These are phyloP conservation scores for Penicillium frequentans DNA, from an alignment of 2,329 filamentous ascomycete genomes.

Conservation along the genomic window DNA sequence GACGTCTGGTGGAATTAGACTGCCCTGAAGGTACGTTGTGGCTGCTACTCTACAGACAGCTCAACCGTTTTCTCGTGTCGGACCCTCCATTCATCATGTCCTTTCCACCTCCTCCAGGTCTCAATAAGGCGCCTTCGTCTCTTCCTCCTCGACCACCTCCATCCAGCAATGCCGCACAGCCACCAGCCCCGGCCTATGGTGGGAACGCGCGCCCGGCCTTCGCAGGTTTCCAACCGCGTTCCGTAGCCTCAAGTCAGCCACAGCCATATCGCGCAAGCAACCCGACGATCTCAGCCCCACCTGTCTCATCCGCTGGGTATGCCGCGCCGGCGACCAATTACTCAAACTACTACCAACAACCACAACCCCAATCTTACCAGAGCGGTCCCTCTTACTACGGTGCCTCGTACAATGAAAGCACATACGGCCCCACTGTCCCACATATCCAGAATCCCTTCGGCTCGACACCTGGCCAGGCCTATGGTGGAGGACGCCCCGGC, in stretches of 20 bases:
- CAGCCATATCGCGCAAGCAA: conserved; percentile 41
- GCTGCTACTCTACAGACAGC: conserved; percentile 31
- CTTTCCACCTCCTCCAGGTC: conserved; percentile 82
- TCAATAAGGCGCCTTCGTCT: conserved; percentile 56
- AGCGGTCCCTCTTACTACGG: conserved; percentile 47
- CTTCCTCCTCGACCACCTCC: conserved; percentile 77
- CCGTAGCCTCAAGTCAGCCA: conserved; percentile 51
- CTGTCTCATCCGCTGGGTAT: conserved; percentile 36
- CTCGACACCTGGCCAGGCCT: conserved; percentile 39
- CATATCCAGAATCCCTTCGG: conserved; percentile 82
- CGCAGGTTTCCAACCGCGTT: conserved; percentile 60
- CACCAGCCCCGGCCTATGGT: conserved; percentile 44
- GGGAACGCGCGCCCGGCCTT: conserved; percentile 42
- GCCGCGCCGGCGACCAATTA: conserved; percentile 43
- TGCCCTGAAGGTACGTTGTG: conserved; percentile 46
- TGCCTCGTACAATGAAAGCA: conserved; percentile 1
- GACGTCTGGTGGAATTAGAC: conserved; percentile 34
- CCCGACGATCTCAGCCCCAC: conserved; percentile 37
- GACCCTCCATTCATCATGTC: conserved; percentile 65
- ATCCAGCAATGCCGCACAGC: conserved; percentile 37
- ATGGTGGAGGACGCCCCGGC: conserved; percentile 30
- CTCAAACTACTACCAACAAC: conserved; percentile 44
- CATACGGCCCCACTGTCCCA: conserved; percentile 53
- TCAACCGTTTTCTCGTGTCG: conserved; percentile 33
- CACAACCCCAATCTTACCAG: conserved; percentile 33